Conservation (phyloP, 805 yeast species). For the Yarrowia sp. region DNA sequence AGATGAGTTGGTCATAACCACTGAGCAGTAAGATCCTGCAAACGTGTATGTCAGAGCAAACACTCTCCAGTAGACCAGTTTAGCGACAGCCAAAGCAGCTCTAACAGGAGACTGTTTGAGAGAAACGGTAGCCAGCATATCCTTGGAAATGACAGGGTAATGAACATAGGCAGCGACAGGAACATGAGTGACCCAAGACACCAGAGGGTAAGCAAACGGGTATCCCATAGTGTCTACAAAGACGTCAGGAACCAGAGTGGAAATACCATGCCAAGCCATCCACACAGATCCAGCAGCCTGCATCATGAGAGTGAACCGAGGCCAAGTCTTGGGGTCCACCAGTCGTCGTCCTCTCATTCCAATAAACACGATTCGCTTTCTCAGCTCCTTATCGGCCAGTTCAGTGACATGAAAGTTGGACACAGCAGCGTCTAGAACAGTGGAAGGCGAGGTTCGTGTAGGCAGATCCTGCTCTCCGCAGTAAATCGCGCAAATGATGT, state of each 20-base stretch:
- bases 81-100: slow-evolving; percentile 29
- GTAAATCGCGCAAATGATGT: slow-evolving; percentile 65
- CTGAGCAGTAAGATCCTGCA: slow-evolving; percentile 64
- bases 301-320: slow-evolving; percentile 74
- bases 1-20: slow-evolving; percentile 76
- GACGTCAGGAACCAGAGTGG: slow-evolving; percentile 72
- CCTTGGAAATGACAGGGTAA: slow-evolving; percentile 85
- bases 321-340: slow-evolving; percentile 74
- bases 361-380: slow-evolving; percentile 57
- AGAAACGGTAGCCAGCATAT: slow-evolving; percentile 69
- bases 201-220: slow-evolving; percentile 78
- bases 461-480: slow-evolving; percentile 52
- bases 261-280: slow-evolving; percentile 68
- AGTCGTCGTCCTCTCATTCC: slow-evolving; percentile 55
- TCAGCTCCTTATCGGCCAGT: slow-evolving; percentile 46
- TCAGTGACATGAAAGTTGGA: slow-evolving; percentile 31
- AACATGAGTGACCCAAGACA: slow-evolving; percentile 53
- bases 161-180: slow-evolving; percentile 92
- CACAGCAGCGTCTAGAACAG: slow-evolving; percentile 44
- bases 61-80: slow-evolving; percentile 60
- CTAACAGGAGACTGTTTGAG: slow-evolving; percentile 36
- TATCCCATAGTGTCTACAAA: slow-evolving; percentile 94
- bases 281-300: slow-evolving; percentile 80
- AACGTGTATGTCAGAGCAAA: slow-evolving; percentile 63
- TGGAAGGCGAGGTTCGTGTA: slow-evolving; percentile 43